phyloP scores from a whole-genome alignment of 768 basidiomycete genomes.

The Boletellus ananas region DNA sequence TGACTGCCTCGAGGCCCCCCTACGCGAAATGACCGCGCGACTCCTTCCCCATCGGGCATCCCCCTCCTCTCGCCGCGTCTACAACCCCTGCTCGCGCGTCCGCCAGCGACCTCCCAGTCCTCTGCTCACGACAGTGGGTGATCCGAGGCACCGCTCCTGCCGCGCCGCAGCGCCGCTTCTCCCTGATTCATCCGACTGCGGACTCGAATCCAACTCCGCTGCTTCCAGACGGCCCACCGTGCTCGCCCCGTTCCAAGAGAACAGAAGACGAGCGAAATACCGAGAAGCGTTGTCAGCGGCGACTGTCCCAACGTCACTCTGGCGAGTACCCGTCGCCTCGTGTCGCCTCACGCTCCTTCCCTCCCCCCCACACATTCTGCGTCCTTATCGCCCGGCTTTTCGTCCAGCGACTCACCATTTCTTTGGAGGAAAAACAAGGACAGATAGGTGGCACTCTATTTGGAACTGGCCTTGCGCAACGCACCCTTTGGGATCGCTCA shows the following conservation, averaged over 20 bases:
- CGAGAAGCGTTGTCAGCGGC: not conserved
- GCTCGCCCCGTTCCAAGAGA: constrained; percentile 3
- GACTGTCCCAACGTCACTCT: constrained; percentile 4
- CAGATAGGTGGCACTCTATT: no score
- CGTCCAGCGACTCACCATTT: not conserved
- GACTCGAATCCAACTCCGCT: constrained; percentile 9
- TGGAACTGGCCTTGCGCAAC: no score
- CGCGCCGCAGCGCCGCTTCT: constrained; percentile 4
- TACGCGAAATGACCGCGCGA: constrained; percentile 32
- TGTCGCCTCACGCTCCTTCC: constrained; percentile 9
- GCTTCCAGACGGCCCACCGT: constrained; percentile 3
- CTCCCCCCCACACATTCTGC: constrained; percentile 20
- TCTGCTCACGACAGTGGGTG: not conserved
- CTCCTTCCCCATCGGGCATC: constrained; percentile 7
- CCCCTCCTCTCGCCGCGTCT: constrained; percentile 5
- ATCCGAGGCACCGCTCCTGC: not conserved
- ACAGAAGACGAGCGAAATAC: not conserved
- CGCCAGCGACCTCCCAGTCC: no score
- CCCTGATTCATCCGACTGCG: not conserved
- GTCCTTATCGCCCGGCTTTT: no score
- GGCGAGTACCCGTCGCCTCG: constrained; percentile 11
- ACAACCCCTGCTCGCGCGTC: not conserved
- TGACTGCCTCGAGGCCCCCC: constrained; percentile 27
- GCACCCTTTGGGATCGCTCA: no score
- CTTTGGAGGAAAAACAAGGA: not conserved